These are phyloP conservation scores for Salix viminalis DNA, from an alignment of 345 rosid genomes.

Conservation along the genomic window DNA sequence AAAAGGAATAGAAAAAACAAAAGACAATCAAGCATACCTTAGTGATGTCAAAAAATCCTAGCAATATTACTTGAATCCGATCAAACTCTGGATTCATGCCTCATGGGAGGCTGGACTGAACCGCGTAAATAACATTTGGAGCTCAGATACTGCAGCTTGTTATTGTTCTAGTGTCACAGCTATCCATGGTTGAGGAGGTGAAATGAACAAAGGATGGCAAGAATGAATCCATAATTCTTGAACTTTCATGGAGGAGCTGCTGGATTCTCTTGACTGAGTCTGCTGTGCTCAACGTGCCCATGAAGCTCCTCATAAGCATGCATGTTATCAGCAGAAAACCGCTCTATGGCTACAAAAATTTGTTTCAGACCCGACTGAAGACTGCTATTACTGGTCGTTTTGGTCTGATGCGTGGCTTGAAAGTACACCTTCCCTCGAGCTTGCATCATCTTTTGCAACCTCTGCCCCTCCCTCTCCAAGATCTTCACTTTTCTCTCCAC, in stretches of 20 bases:
- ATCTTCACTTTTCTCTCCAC: conserved; percentile 36
- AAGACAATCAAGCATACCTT: background rate
- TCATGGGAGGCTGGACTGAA: background rate
- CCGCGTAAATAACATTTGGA: background rate
- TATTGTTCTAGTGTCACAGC: background rate
- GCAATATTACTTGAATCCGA: background rate
- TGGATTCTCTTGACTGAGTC: background rate
- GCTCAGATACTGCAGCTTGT: background rate
- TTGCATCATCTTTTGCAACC: conserved; percentile 31
- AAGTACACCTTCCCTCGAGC: conserved; percentile 17
- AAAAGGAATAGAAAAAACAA: no score
- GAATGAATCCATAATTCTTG: background rate
- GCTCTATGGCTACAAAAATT: conserved; percentile 38
- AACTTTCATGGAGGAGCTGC: background rate
- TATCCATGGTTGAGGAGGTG: background rate
- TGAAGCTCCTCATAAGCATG: conserved; percentile 33
- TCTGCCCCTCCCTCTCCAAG: conserved; percentile 42
- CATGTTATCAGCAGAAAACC: conserved; percentile 26
- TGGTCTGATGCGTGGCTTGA: conserved; percentile 3
- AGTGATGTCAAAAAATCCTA: background rate
- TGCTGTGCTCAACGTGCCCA: conserved; percentile 15
- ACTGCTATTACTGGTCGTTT: conserved; percentile 3
- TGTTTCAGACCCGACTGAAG: conserved; percentile 30
- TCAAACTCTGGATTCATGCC: background rate
- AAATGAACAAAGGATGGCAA: background rate